These are phyloP conservation scores for Globisporangium ultimum DNA, from an alignment of 352 stramenopile species.

Conservation along the genomic window DNA sequence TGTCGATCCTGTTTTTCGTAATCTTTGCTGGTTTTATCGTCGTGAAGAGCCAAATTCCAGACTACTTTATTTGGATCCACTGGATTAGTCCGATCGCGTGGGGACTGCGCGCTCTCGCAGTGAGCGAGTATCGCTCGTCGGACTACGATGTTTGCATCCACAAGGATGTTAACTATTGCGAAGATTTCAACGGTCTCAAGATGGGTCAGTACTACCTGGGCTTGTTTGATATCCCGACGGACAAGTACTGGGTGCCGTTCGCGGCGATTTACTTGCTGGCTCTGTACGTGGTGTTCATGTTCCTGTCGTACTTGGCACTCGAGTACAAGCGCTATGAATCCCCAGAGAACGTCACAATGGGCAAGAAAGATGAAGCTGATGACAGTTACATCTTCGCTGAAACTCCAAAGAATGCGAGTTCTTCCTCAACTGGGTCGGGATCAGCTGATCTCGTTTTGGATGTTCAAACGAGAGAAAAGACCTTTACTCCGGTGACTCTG, in stretches of 20 bases:
- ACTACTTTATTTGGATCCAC: slow-evolving; percentile 31
- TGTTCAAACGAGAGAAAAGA: no score
- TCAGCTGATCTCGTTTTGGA: no score
- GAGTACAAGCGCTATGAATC: slow-evolving; percentile 2
- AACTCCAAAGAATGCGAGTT: no score
- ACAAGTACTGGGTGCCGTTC: no score
- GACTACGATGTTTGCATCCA: slow-evolving; percentile 12
- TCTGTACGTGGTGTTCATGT: slow-evolving; percentile 17
- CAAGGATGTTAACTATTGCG: slow-evolving; percentile 13
- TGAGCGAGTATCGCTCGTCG: slow-evolving; percentile 20
- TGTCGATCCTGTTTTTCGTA: slow-evolving; percentile 12
- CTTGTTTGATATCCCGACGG: no score
- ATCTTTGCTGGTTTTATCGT: slow-evolving; percentile 26
- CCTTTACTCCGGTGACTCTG: no score
- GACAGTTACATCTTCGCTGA: no score
- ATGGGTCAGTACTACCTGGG: slow-evolving; percentile 42
- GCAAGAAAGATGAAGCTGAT: no score
- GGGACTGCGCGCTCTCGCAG: slow-evolving; percentile 18
- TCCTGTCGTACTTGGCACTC: background rate
- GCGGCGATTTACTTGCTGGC: no score
- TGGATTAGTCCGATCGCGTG: no score
- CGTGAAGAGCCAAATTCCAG: slow-evolving; percentile 4
- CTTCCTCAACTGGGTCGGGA: no score
- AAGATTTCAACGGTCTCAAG: no score
- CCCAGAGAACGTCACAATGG: background rate